A percentile compares a stretch with the other conserved stretches of the same genome.
These are phyloP conservation scores for Epichloe sylvatica DNA, from an alignment of 2,329 filamentous ascomycete species.

Conservation along the genomic window DNA sequence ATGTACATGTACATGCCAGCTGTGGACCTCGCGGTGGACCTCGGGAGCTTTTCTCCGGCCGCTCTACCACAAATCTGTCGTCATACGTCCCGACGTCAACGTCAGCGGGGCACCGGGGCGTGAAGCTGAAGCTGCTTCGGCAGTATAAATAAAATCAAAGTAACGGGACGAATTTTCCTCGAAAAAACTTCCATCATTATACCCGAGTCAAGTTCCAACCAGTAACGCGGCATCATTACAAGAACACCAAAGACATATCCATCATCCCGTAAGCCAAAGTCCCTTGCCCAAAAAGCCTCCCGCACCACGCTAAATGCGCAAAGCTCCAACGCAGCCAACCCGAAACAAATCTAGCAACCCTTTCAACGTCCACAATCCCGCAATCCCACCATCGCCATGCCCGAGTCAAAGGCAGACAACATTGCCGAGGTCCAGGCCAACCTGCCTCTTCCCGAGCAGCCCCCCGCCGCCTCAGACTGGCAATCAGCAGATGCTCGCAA, in stretches of 20 bases:
- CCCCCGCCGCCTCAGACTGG: slow-evolving; percentile 64
- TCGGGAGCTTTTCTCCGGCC: not conserved
- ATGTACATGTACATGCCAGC: not conserved
- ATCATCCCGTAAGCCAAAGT: not conserved
- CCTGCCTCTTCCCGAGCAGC: slow-evolving; percentile 67
- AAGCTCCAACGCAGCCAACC: not conserved
- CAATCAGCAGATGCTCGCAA: slow-evolving; percentile 55
- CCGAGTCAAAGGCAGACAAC: slow-evolving; percentile 44
- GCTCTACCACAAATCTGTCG: not conserved
- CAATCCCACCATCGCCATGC: slow-evolving; percentile 13
- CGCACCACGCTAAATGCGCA: not conserved
- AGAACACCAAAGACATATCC: not conserved
- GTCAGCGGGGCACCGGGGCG: too few species aligned
- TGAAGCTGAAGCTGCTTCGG: not conserved
- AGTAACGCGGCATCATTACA: too few species aligned
- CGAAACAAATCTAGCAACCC: not conserved
- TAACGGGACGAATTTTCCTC: too few species aligned
- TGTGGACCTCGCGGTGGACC: not conserved
- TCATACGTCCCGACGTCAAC: not conserved
- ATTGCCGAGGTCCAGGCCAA: slow-evolving; percentile 57
- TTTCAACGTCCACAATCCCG: not conserved
- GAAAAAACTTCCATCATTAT: too few species aligned
- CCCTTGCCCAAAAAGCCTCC: not conserved
- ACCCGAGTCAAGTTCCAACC: too few species aligned
- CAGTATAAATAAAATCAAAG: not conserved